A percentile compares a stretch with the other conserved stretches of the same genome.
phyloP scores from a whole-genome alignment of 345 rosid genomes.

The Microcos paniculata region DNA sequence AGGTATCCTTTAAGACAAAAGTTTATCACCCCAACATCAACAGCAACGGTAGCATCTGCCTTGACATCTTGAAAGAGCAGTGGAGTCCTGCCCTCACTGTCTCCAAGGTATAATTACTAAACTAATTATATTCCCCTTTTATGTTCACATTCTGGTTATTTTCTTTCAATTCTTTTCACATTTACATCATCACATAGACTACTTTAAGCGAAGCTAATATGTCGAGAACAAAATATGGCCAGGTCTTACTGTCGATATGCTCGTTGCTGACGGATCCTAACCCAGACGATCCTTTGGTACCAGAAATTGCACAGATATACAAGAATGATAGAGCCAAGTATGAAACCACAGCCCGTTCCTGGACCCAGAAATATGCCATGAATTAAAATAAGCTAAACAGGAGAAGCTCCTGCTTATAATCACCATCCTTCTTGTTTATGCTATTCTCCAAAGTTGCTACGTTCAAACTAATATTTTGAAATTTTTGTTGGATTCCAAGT shows the following conservation, averaged over 20 bases:
- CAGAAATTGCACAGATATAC: conserved; percentile 34
- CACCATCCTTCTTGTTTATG: no score
- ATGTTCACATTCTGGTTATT: neutral
- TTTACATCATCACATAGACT: neutral
- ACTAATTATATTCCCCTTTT: neutral
- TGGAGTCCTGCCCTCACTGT: conserved; percentile 20
- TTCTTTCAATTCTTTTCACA: neutral
- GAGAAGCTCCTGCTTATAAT: neutral
- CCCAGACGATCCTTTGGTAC: conserved; percentile 37
- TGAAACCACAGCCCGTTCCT: conserved; percentile 29
- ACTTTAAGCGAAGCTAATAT: no score
- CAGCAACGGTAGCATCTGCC: conserved; percentile 19
- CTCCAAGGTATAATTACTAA: conserved; percentile 17
- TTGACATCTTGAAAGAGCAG: conserved; percentile 17
- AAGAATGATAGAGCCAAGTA: conserved; percentile 31
- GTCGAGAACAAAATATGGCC: neutral
- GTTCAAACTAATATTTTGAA: neutral
- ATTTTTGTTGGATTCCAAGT: no score
- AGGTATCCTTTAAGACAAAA: conserved; percentile 11
- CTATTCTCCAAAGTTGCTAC: no score
- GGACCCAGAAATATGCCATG: conserved; percentile 42
- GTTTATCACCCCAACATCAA: conserved; percentile 19
- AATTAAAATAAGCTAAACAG: conserved; percentile 11
- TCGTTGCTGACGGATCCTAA: conserved; percentile 37
- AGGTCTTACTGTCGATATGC: conserved; percentile 38